Base-by-base conservation (phyloP, 2,329 filamentous ascomycete species). In the Penicillium sp. region DNA sequence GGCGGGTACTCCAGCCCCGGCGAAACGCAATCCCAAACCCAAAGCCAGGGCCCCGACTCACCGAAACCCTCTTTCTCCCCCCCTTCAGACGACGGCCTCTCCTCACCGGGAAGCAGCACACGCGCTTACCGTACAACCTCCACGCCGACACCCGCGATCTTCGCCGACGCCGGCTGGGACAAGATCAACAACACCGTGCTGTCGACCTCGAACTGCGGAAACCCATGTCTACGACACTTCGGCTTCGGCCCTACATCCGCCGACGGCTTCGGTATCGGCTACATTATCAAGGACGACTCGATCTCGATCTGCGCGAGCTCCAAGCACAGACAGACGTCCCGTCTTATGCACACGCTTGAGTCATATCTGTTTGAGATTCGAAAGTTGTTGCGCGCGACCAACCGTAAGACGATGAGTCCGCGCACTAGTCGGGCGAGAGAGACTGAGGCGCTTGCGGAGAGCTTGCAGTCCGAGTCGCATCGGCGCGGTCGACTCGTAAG, bases 151-250 rank as follows among this genome's bases (percentile, higher is more conserved):
- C 94, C 94, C 0, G 79, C 87, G 6, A 82, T 99, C 55, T 99
- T 97, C 73, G 86, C 88, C 46, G 94, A 99, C 69, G 66, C 83
- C 1, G 94, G 93, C 46, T 99, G 92, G 92, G 93, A 97, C 74
- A 92, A 89, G 71, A 84, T 97, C 62, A 97, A 97, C 79, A 95
- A 85, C 61, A 97, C 93, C 9, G 90, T 97, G 61, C 80, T 99
- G 38, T 96, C 90, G 7, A 97, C 94, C 0, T 97, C 92, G n/a
- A 99, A 99, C 79, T 99, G 94, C 74, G 94, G 94, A 57, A 99
- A 97, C 74, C 94, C 94, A 0, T 91, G 89, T 0, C 85, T 99
- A 18, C 87, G 94, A 2, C 93, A 97, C 67, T 99, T 99, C 67
- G 94, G 94, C 4, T 99, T 99, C 71, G 94, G 94, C 0, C 94